Base-by-base conservation (phyloP, 1,284 basidiomycete species). In the Exobasidium cylindrosporum region DNA sequence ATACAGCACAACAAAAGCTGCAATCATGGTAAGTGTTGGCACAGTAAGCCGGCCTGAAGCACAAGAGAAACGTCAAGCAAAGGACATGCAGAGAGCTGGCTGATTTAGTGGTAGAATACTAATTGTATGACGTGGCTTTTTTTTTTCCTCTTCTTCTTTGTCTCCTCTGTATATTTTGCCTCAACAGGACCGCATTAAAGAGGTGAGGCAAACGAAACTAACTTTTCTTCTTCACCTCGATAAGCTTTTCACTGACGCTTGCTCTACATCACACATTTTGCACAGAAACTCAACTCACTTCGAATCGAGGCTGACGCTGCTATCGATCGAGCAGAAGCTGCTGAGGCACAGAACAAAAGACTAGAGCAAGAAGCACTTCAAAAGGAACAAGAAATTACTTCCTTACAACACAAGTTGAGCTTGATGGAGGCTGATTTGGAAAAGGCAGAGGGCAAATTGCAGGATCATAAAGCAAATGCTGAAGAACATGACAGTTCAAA, bases 301-400 rank as follows among this genome's bases (percentile, higher is more conserved):
- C 92, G 93, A 70, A 80, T 82, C 57, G 95, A 98, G 84, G 92
- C 91, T 58, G 95, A 98, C 82, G 81, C 81, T 60, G 90, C 92
- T 47, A 61, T 74, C 45, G 77, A 78, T 63, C 73, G 79, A 61
- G 78, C 79, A 47, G 78, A 80, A 50, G 70, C 66, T 50, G 75
- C 77, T 26, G 77, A 78, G 53, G 69, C 70, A 17, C 67, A 71
- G 58, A 75, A 73, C 72, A 80, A 80, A 69, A 68, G 85, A 75
- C 83, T 85, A 68, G 89, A 95, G 77, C 92, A 93, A 81, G 80
- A 84, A 49, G 80, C 93, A 50, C 86, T 97, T 44, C 84, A 86
- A 78, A 89, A 89, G 78, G 95, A 97, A 31, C 93, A 97, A 81
- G 88, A 91, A 79, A 90, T 93, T 76, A 83, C 83, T 4, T 97